phyloP scores from a whole-genome alignment of 2,329 filamentous ascomycete species.

The Penicillium janthinellum region DNA sequence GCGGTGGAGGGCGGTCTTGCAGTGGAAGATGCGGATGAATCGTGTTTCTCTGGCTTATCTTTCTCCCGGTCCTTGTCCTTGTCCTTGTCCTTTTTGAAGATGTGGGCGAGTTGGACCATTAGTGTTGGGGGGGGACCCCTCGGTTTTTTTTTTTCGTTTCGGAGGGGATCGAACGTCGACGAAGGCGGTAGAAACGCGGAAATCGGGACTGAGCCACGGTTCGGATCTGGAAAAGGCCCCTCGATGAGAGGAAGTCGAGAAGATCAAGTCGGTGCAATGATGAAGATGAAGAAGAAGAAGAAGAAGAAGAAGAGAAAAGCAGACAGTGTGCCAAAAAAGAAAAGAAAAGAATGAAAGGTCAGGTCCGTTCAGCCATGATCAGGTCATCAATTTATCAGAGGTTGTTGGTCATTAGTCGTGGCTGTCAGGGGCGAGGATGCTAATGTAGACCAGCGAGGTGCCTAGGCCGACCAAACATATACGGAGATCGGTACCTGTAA shows the following conservation, averaged over 20 bases:
- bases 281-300: neutral
- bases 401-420: neutral
- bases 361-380: conserved; percentile 11
- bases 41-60: conserved; percentile 11
- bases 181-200: conserved; percentile 43
- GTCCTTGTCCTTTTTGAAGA: conserved; percentile 26
- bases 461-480: neutral
- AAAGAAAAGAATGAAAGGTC: neutral
- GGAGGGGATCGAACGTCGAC: conserved; percentile 37
- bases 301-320: neutral
- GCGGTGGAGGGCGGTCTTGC: neutral
- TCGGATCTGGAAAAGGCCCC: conserved; percentile 1
- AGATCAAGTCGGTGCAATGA: neutral
- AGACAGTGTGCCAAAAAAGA: neutral
- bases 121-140: conserved; percentile 12
- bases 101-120: conserved; percentile 33
- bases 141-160: conserved; percentile 17
- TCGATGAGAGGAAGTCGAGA: neutral
- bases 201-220: conserved; percentile 24
- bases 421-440: conserved; percentile 3
- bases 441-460: conserved; percentile 1
- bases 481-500: neutral
- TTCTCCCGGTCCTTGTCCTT: conserved; percentile 25
- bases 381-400: conserved; percentile 1
- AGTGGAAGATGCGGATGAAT: conserved; percentile 1